Percentiles rank a stretch among this genome's conserved stretches.
phyloP scores from a whole-genome alignment of 2,329 filamentous ascomycete species.

The Pseudocercospora cruenta region DNA sequence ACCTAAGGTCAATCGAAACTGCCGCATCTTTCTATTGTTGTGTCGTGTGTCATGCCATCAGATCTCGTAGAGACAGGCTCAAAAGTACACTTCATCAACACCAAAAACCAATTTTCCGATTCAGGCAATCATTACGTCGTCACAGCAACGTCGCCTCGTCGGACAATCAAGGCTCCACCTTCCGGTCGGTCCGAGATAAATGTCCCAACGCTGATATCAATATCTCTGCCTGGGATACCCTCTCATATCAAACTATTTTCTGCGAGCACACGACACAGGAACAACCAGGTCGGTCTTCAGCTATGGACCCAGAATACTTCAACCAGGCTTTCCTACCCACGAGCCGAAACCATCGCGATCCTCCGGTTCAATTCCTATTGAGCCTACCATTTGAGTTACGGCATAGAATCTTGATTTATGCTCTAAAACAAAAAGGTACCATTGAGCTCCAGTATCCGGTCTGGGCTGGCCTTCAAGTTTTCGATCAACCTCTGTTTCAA shows the following conservation, averaged over 20 bases:
- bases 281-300: neutral
- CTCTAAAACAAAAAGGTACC: conserved; percentile 23
- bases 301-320: neutral
- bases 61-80: neutral
- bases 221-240: neutral
- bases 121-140: neutral
- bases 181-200: neutral
- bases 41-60: neutral
- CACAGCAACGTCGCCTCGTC: neutral
- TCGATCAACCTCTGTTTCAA: conserved; percentile 26
- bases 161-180: neutral
- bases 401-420: conserved; percentile 21
- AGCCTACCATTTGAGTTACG: conserved; percentile 28
- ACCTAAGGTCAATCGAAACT: neutral
- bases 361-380: neutral
- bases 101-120: neutral
- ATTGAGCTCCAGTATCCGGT: conserved; percentile 30
- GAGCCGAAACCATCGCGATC: neutral
- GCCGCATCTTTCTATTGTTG: neutral
- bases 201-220: neutral
- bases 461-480: conserved; percentile 26
- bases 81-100: neutral
- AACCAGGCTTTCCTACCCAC: neutral
- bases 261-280: neutral
- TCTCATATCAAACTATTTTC: neutral